phyloP scores from a whole-genome alignment of 805 yeast species.

The Ogataea zsoltii region DNA sequence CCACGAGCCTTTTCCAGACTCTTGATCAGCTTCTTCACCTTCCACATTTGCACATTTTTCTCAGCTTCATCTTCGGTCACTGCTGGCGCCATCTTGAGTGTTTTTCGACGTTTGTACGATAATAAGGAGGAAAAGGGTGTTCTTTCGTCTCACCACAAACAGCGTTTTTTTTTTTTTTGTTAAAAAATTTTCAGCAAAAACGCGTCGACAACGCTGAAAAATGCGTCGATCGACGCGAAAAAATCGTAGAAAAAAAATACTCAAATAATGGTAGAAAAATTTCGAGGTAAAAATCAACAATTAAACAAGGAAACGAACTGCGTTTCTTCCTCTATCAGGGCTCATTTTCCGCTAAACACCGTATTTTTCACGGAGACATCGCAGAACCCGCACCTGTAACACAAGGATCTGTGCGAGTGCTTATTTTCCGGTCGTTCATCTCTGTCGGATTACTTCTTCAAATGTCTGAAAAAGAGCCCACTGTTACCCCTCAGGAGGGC shows the following conservation, averaged over 20 bases:
- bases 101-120: not conserved
- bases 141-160: too few species aligned
- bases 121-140: too few species aligned
- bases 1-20: constrained; percentile 91
- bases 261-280: not conserved
- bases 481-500: not conserved
- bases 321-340: too few species aligned
- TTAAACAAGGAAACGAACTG: too few species aligned
- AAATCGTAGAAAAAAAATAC: not conserved
- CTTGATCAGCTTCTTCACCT: constrained; percentile 91
- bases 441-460: too few species aligned
- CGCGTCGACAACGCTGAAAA: not conserved
- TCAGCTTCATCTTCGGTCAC: constrained; percentile 78
- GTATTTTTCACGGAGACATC: not conserved
- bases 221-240: constrained; percentile 12
- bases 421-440: too few species aligned
- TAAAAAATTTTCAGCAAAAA: constrained; percentile 4
- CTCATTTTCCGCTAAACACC: too few species aligned
- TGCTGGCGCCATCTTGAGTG: constrained; percentile 37
- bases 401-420: too few species aligned
- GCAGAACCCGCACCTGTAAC: too few species aligned
- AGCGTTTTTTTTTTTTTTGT: too few species aligned
- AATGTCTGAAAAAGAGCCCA: constrained; percentile 3
- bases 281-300: too few species aligned
- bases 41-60: constrained; percentile 98